These are phyloP conservation scores for Insectozyma bohioensis DNA, from an alignment of 1,139 yeast species.

Conservation along the genomic window DNA sequence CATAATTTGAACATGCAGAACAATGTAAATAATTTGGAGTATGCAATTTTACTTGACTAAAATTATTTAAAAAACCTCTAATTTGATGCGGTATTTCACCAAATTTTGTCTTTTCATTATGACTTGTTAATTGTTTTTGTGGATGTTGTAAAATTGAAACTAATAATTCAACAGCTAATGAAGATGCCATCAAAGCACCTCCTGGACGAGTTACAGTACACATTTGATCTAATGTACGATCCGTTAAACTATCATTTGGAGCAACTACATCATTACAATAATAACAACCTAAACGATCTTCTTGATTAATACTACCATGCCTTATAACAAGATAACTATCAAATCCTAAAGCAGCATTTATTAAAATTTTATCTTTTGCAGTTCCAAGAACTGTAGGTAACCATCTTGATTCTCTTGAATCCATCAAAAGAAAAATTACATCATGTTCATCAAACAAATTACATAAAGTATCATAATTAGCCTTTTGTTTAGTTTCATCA, in stretches of 20 bases:
- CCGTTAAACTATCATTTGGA: slow-evolving; percentile 81
- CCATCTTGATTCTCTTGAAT: slow-evolving; percentile 96
- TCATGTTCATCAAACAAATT: slow-evolving; percentile 69
- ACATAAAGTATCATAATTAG: slow-evolving; percentile 52
- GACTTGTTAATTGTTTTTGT: slow-evolving; percentile 46
- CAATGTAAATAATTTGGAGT: slow-evolving; percentile 77
- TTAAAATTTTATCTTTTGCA: slow-evolving; percentile 65
- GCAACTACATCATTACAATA: slow-evolving; percentile 96
- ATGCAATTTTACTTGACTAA: slow-evolving; percentile 59
- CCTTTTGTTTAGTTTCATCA: slow-evolving; percentile 47
- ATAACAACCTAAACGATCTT: slow-evolving; percentile 75
- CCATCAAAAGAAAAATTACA: slow-evolving; percentile 78
- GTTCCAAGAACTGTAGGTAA: slow-evolving; percentile 82
- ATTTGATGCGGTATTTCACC: slow-evolving; percentile 88
- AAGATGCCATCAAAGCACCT: slow-evolving; percentile 82
- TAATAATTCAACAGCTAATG: slow-evolving; percentile 81
- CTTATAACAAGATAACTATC: slow-evolving; percentile 92
- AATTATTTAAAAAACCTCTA: slow-evolving; percentile 75
- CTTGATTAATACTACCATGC: slow-evolving; percentile 57
- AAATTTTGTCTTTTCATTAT: slow-evolving; percentile 39
- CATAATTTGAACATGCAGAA: slow-evolving; percentile 75
- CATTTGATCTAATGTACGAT: slow-evolving; percentile 93
- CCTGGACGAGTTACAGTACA: slow-evolving; percentile 98
- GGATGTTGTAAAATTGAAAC: slow-evolving; percentile 76
- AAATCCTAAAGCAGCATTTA: slow-evolving; percentile 93